Percentiles rank a stretch among this genome's conserved stretches.
Evolutionary conservation across 306 rosid species (phyloP).

Genomic region (Lathyrus oleraceus): DNA sequence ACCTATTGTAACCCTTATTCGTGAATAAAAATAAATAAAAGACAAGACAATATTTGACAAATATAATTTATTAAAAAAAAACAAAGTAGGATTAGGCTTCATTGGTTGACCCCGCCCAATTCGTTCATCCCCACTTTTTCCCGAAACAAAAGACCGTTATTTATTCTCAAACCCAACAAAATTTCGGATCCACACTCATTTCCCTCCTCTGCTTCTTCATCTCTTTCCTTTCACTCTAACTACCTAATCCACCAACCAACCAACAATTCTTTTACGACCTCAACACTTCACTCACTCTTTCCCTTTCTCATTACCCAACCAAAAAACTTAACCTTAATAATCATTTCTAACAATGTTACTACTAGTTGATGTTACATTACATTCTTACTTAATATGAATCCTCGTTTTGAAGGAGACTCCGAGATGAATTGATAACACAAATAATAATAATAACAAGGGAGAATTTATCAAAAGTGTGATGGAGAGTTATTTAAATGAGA

Average conservation of each 20-base stretch:
- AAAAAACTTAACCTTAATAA: not conserved
- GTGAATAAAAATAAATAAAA: no score
- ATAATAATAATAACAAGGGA: not conserved
- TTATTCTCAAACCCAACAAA: conserved; percentile 36
- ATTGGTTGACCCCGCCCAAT: conserved; percentile 44
- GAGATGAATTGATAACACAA: not conserved
- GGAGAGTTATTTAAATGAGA: conserved; percentile 77
- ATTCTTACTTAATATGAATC: conserved; percentile 17
- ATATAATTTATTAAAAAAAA: not conserved
- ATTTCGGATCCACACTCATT: conserved; percentile 50
- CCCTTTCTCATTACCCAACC: conserved; percentile 9
- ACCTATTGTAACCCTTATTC: no score
- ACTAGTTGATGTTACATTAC: not conserved
- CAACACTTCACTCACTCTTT: conserved; percentile 18
- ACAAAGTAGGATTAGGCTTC: not conserved
- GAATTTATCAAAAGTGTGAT: conserved; percentile 27
- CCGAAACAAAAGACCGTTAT: conserved; percentile 37
- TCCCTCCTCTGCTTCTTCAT: conserved; percentile 30
- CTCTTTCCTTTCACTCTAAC: conserved; percentile 4
- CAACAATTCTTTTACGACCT: conserved; percentile 2
- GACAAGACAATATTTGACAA: no score
- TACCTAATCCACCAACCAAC: no score
- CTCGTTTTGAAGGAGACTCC: not conserved
- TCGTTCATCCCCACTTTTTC: conserved; percentile 41
- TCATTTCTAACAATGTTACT: conserved; percentile 2